phyloP scores from a whole-genome alignment of 768 basidiomycete genomes.

The Macrocybe gigantea region DNA sequence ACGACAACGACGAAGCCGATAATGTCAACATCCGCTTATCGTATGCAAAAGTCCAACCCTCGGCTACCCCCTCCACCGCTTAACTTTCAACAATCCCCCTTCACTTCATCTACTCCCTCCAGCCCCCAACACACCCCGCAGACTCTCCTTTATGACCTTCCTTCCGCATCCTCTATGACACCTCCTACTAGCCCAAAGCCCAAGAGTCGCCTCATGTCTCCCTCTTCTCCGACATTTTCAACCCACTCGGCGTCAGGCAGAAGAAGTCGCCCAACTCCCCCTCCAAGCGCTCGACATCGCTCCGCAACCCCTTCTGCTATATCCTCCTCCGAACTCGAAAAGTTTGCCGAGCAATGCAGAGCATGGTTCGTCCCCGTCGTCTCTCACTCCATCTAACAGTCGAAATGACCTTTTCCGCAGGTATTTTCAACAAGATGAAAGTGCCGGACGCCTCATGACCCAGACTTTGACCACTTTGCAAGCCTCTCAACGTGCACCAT shows the following conservation, averaged over 20 bases:
- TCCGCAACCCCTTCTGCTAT: constrained; percentile 68
- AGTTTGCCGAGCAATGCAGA: constrained; percentile 71
- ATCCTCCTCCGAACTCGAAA: constrained; percentile 64
- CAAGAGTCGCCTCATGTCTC: constrained; percentile 38
- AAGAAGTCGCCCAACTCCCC: constrained; percentile 50
- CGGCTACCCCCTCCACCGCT: constrained; percentile 59
- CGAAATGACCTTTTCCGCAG: constrained; percentile 28
- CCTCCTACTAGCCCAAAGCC: constrained; percentile 53
- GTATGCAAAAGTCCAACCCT: constrained; percentile 57
- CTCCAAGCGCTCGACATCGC: constrained; percentile 54
- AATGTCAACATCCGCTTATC: constrained; percentile 34
- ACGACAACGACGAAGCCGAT: no score
- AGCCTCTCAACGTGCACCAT: constrained; percentile 81
- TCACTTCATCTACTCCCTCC: constrained; percentile 36
- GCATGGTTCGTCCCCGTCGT: constrained; percentile 51
- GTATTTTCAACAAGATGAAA: constrained; percentile 82
- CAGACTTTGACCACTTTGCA: constrained; percentile 76
- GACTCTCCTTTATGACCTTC: constrained; percentile 74
- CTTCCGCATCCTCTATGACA: constrained; percentile 49
- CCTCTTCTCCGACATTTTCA: constrained; percentile 52
- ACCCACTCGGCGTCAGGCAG: constrained; percentile 43
- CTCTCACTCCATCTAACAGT: background rate
- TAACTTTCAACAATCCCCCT: constrained; percentile 44
- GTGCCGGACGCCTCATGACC: constrained; percentile 74
- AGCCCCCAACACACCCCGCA: constrained; percentile 41